phyloP scores from a whole-genome alignment of 2,329 filamentous ascomycete species.

The Ilyonectria robusta region DNA sequence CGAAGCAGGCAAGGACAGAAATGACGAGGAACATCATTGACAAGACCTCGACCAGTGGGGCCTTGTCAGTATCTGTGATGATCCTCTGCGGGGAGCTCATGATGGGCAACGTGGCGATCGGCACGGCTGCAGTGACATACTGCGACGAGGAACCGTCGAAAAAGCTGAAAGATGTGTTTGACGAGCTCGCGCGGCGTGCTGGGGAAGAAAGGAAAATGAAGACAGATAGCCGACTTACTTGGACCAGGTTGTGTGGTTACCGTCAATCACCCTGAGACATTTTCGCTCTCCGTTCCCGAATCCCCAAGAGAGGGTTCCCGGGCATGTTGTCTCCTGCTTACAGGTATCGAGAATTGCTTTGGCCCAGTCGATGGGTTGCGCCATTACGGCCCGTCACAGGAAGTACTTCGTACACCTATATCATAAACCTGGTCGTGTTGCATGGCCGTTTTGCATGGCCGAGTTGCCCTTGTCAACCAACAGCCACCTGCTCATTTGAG shows the following conservation, averaged over 20 bases:
- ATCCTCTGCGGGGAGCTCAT: constrained; percentile 45
- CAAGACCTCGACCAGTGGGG: constrained; percentile 49
- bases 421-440: not conserved
- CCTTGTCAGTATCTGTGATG: constrained; percentile 49
- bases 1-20: constrained; percentile 44
- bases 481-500: not conserved
- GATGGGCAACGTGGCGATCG: constrained; percentile 1
- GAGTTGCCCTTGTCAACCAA: not conserved
- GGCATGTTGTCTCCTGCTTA: not conserved
- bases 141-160: not conserved
- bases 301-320: not conserved
- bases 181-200: not conserved
- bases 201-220: not conserved
- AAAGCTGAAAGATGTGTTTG: not conserved
- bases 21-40: constrained; percentile 50
- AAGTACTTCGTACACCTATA: not conserved
- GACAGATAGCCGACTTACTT: not conserved
- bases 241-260: not conserved
- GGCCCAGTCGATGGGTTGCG: not conserved
- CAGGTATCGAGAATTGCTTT: not conserved
- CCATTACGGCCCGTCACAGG: not conserved
- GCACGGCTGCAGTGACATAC: constrained; percentile 4
- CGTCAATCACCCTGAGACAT: not conserved
- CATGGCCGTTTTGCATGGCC: too few relatives aligned
- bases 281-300: not conserved